Evolutionary conservation across 306 rosid species (phyloP).

Genomic region (Gynostemma pentaphyllum): DNA sequence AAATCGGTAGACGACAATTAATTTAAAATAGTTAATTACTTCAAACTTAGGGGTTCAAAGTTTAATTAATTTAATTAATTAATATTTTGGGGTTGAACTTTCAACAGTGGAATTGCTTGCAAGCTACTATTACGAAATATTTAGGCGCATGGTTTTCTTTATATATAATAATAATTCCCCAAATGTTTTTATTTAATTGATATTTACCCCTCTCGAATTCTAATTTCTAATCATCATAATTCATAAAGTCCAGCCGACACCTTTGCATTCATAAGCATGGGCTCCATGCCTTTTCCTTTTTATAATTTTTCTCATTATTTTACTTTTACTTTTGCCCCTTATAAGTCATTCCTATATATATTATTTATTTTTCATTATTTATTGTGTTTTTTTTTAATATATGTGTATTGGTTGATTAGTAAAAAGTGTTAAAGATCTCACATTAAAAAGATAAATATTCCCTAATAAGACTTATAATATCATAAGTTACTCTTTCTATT

Average conservation of each 20-base stretch:
- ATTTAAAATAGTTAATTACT: background rate
- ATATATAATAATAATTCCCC: background rate
- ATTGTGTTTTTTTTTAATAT: too few species aligned
- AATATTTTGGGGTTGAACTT: constrained; percentile 1
- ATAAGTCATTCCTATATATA: background rate
- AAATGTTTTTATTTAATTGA: background rate
- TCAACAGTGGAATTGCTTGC: constrained; percentile 1
- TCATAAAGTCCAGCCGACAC: constrained; percentile 28
- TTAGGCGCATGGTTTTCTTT: constrained; percentile 1
- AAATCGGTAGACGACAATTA: too few species aligned
- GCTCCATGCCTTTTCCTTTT: constrained; percentile 15
- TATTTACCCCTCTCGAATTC: background rate
- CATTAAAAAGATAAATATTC: too few species aligned
- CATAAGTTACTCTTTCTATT: too few species aligned
- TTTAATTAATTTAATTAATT: background rate
- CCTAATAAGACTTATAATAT: too few species aligned
- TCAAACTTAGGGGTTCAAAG: background rate
- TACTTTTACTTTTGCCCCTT: background rate
- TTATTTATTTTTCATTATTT: too few species aligned
- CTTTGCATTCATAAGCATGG: constrained; percentile 15
- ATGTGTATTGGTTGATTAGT: background rate
- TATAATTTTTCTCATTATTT: background rate
- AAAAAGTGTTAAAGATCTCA: too few species aligned
- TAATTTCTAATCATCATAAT: constrained; percentile 9
- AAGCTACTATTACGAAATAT: constrained; percentile 6